Evolutionary conservation across 192 early-diverging fungal genomes (phyloP), one percentile per base, ranked within the genome.

Genomic region (Coemansia sp.): DNA sequence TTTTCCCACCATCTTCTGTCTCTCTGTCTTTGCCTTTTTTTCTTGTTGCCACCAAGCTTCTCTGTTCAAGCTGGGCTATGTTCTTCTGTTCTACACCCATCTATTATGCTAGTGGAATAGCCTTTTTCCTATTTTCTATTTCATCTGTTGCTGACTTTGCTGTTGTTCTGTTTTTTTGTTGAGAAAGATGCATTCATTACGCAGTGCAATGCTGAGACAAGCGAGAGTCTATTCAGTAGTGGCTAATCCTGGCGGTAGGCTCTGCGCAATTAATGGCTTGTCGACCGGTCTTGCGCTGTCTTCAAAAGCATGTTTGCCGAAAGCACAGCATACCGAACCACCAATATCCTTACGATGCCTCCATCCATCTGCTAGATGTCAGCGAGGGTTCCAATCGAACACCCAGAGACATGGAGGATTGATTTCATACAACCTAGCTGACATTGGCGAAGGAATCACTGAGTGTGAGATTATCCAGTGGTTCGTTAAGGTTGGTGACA

Each of bases 391-490:
- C 57, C 84, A 87, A 13, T 69, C 81, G 11, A 85, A 85, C 0
- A 40, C 69, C 12, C 21, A 71, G 19, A 26, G 47, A 13, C 65
- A 77, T 18, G 51, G 11, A 21, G 87, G 77, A 19, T 76, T 85
- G 9, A 70, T 91, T 2, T 89, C 94, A 8, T 99, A 94, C 81
- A 75, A 91, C 48, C 83, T 99, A 47, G 97, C 97, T 0, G 97
- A 99, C 83, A 96, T 99, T 73, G 97, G 97, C 47, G 97, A 99
- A 77, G 97, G 97, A 58, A 99, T 97, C 66, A 95, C 94, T 9
- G 97, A 98, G 81, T 94, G 92, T 71, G 95, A 98, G 75, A 78
- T 98, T n/a, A 92, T 96, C 67, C 94, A 98, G 84, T 98, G 97
- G 97, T 97, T 96, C 75, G 93, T 99, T 41, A 92, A 99, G 84